Evolutionary conservation across 306 rosid genomes (phyloP), one percentile per base, ranked within the genome.

Genomic region (Cajanus cajan): DNA sequence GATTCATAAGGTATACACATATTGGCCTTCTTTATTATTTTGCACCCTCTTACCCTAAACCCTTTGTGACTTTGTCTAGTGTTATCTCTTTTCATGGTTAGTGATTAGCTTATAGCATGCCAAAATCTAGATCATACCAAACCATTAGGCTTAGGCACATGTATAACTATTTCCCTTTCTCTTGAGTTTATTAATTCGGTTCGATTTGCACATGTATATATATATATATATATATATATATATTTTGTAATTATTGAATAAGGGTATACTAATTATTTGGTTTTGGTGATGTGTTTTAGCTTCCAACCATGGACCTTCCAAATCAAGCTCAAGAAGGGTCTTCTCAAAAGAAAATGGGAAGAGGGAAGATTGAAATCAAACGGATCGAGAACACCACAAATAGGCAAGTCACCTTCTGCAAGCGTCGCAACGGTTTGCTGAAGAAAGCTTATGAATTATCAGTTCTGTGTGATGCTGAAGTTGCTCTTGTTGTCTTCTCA

Each of bases 381-480:
- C 33, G 98, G 80, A 94, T 94, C 22, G 98, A 94, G 82, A 94
- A 94, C 89, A 92, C 94, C 0, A 92, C 97, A 0, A 94, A 92
- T 51, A 85, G 98, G 52, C 98, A 94, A 83, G 98, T 94, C 18
- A 94, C 98, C 19, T 94, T 94, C 73, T 91, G 97, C 80, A 94
- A 94, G 78, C 82, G 98, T 5, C 88, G 98, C 68, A 94, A 94
- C 57, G 98, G 98, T 0, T 80, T 94, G 90, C 81, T 94, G 6
- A 94, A 94, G 90, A 94, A 94, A 82, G 98, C 98, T 8, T 92
- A 94, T 59, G 98, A 94, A 43, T 64, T 94, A 13, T 94, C 98
- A 33, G 97, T 94, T 50, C 71, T 94, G 7, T 94, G 98, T 77
- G 98, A 94, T 82, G 98, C 97, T 58, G 98, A 94, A 83, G 94